Evolutionary conservation across 2,329 filamentous ascomycete genomes (phyloP), one percentile per base, ranked within the genome.

Genomic region (Phyllosticta capitalensis): DNA sequence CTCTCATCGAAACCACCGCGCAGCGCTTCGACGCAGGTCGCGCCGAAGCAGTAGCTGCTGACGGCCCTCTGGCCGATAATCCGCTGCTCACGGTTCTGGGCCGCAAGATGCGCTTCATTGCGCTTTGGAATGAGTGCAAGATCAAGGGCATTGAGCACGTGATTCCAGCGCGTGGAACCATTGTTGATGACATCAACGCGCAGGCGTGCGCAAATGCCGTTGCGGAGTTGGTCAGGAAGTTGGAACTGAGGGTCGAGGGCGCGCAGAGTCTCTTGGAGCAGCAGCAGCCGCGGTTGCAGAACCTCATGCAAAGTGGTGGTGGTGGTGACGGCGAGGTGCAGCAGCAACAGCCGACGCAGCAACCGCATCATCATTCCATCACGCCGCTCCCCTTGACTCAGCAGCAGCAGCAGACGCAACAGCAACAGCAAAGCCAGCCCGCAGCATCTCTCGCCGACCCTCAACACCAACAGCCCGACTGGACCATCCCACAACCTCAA

Each of bases 111-210:
- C 58, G 58, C 10, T 60, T 60, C 14, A 51, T 60, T n/a, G 45
- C 28, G 22, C 54, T 54, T 1, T 60, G 58, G 58, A 60, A 60
- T 12, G 58, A 60, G 21, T 54, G 54, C 10, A 60, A 60, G 50
- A 22, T 54, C 28, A 56, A 53, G 22, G 58, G 58, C 1, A 51
- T 38, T 5, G 58, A 56, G 12, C 49, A 51, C 7, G 38, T 45
- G 6, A 45, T 45, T 6, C 38, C 38, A 6, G 38, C 38, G 14
- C 38, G 38, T n/a, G 38, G 38, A 6, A 45, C 38, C 38, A 45
- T 45, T n/a, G 38, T 45, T 6, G 38, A 45, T n/a, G 38, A 45
- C 6, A 45, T 45, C 38, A 45, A 45, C 14, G 38, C 38, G 17
- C 38, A 45, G 38, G 38, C 38, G 12, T 45, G 38, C 38, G 38